Conservation (phyloP, 805 yeast genomes). For the Suhomyces sp. region DNA sequence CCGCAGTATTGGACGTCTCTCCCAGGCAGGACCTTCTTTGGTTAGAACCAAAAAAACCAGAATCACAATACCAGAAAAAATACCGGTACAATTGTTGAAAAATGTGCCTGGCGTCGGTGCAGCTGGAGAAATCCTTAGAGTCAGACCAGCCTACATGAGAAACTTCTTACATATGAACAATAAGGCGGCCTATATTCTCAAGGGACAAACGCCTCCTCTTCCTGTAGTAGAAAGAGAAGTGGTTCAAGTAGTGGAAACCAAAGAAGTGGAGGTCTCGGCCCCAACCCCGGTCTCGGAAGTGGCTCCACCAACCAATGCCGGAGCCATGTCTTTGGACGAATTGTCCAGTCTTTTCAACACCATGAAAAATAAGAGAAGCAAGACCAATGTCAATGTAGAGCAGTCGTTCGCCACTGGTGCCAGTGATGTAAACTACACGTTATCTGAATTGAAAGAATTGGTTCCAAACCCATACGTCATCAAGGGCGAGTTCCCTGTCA, state of each 20-base stretch:
- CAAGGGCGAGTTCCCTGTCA: slow-evolving; percentile 24
- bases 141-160: slow-evolving; percentile 80
- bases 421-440: slow-evolving; percentile 18
- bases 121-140: slow-evolving; percentile 70
- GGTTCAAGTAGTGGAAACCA: slow-evolving; percentile 1
- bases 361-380: slow-evolving; percentile 17
- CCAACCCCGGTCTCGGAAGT: slow-evolving; percentile 2
- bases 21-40: slow-evolving; percentile 1
- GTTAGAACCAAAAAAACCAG: slow-evolving; percentile 13
- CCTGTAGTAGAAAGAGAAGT: slow-evolving; percentile 35
- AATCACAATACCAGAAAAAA: slow-evolving; percentile 34
- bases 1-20: background rate
- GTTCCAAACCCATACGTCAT: slow-evolving; percentile 26
- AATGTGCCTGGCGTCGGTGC: slow-evolving; percentile 64
- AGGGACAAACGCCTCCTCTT: slow-evolving; percentile 34
- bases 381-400: slow-evolving; percentile 1
- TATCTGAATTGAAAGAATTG: slow-evolving; percentile 30
- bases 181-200: slow-evolving; percentile 67
- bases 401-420: slow-evolving; percentile 16
- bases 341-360: slow-evolving; percentile 34
- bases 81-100: slow-evolving; percentile 71
- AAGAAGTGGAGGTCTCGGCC: background rate
- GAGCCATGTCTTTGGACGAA: slow-evolving; percentile 38
- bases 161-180: slow-evolving; percentile 67
- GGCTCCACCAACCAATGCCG: slow-evolving; percentile 10